Base-by-base conservation (phyloP, 2,329 filamentous ascomycete genomes). In the Talaromyces funiculosus region DNA sequence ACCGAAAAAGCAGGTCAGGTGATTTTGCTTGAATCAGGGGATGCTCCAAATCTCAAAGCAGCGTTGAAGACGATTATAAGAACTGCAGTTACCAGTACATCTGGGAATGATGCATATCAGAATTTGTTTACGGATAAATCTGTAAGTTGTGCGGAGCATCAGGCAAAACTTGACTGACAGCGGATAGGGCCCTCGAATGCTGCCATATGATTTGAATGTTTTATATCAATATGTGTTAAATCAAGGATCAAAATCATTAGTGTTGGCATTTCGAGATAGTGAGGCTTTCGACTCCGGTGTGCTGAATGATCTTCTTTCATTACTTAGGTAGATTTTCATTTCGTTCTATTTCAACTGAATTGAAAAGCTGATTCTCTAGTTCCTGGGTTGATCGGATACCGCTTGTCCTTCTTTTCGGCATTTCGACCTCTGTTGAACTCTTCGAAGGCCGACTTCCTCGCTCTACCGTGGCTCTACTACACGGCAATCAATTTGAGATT, bases 351-450 rank as follows among this genome's bases (percentile, higher is more conserved):
- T 26, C n/a, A 6, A 22, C n/a, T 31, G 16, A 7, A 8, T 9
- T 35, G 12, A 18, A 24, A 29, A 51, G 5, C 10, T 43, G 18
- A 37, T 66, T 53, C 43, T 51, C n/a, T 62, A 83, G 81, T 63
- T 83, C 80, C 18, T 87, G 85, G 85, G 74, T 79, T 49, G 81
- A 86, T 67, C 82, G 85, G 29, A 82, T 87, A 57, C 83, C 84
- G 0, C 82, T 87, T 61, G 78, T 84, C 2, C 72, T 85, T 3
- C 70, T 87, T 3, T 81, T 87, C 59, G 83, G 82, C 14, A 80
- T 87, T 53, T 83, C 83, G n/a, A 87, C 85, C 0, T 86, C 84
- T 2, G 77, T 84, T 10, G 84, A 86, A 53, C 79, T 84, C 18
- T 83, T 88, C 59, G 83, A 87, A 67, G 79, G 81, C 45, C 78